Evolutionary conservation across 2,329 filamentous ascomycete genomes (phyloP).

Genomic region (Clathrospora elynae): DNA sequence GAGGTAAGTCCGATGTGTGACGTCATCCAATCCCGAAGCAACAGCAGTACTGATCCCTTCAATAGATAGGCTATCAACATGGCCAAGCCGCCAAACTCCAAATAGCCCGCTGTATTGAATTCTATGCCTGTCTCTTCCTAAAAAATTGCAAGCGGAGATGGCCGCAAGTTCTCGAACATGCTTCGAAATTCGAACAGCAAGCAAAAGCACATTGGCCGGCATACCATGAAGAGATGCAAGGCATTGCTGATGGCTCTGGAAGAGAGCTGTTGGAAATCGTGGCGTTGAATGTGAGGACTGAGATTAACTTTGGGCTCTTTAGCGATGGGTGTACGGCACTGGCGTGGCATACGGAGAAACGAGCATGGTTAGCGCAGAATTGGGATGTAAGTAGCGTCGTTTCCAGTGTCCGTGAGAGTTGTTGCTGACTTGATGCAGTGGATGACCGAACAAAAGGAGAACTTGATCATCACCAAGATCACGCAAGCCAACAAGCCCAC

Average conservation of each 20-base stretch:
- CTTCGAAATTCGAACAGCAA: conserved; percentile 54
- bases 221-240: conserved; percentile 55
- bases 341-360: conserved; percentile 49
- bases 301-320: conserved; percentile 63
- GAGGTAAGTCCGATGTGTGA: conserved; percentile 40
- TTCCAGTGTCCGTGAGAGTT: not conserved
- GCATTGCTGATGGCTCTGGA: conserved; percentile 59
- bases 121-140: conserved; percentile 57
- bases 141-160: conserved; percentile 55
- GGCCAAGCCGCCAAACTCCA: conserved; percentile 49
- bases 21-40: no score
- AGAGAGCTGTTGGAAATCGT: conserved; percentile 59
- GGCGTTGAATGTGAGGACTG: conserved; percentile 62
- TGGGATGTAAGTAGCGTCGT: conserved; percentile 55
- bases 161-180: conserved; percentile 53
- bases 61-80: conserved; percentile 57
- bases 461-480: conserved; percentile 58
- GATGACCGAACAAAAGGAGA: conserved; percentile 56
- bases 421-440: conserved; percentile 47
- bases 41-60: not conserved
- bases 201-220: conserved; percentile 52
- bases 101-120: conserved; percentile 52
- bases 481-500: conserved; percentile 52
- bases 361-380: conserved; percentile 60
- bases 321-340: conserved; percentile 64